Percentiles rank a stretch among this genome's conserved stretches.
Conservation (phyloP, 495 filamentous ascomycete genomes). For the Penicillium waksmanii region DNA sequence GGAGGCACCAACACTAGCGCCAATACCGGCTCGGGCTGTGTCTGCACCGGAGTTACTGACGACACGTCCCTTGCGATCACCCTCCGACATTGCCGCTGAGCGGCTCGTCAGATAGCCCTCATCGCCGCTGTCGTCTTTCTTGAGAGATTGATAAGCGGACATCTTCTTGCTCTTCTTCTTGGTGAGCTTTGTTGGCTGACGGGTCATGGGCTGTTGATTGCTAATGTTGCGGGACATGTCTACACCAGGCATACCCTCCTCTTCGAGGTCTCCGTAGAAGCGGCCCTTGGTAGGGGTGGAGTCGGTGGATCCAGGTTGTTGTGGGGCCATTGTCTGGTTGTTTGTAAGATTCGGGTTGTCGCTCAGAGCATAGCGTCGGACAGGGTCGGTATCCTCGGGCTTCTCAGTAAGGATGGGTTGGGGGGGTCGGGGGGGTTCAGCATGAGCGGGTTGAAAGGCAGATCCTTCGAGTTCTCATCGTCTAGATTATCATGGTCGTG, state of each 20-base stretch:
- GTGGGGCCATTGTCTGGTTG: conserved; percentile 23
- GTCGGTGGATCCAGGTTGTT: conserved; percentile 13
- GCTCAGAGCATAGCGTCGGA: conserved; percentile 34
- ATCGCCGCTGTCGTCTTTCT: conserved; percentile 37
- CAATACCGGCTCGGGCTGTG: conserved; percentile 19
- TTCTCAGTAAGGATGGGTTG: conserved; percentile 34
- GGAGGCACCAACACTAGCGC: conserved; percentile 28
- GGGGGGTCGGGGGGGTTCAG: conserved; percentile 59
- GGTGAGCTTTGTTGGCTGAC: conserved; percentile 37
- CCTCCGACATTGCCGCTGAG: conserved; percentile 36
- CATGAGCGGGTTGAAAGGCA: conserved; percentile 52
- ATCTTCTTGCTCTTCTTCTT: conserved; percentile 41
- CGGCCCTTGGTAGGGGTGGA: conserved; percentile 30
- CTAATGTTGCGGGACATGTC: conserved; percentile 32
- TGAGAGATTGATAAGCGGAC: conserved; percentile 40
- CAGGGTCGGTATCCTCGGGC: conserved; percentile 29
- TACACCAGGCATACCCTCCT: conserved; percentile 27
- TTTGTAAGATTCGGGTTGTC: conserved; percentile 43
- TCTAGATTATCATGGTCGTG: conserved; percentile 42
- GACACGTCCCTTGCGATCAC: conserved; percentile 51
- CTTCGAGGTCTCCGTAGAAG: conserved; percentile 45
- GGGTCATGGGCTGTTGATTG: conserved; percentile 16
- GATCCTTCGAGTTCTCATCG: conserved; percentile 30
- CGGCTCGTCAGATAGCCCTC: conserved; percentile 19
- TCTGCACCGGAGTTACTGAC: conserved; percentile 58